Percentiles rank a stretch among this genome's conserved stretches.
Evolutionary conservation across 805 yeast genomes (phyloP).

Genomic region (Metschnikowia sp.): DNA sequence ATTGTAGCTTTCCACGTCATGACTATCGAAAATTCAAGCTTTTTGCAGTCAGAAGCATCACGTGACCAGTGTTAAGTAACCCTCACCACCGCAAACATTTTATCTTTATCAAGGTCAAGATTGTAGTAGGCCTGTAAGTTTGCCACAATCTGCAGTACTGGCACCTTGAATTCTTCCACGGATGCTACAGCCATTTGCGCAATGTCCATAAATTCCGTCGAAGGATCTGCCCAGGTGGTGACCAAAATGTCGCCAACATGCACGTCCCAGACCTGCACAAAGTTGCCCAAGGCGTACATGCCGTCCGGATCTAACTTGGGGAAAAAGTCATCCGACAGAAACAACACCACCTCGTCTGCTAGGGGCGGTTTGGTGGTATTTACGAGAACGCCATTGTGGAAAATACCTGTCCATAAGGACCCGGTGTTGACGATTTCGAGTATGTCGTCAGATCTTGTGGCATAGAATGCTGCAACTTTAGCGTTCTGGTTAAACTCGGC

Average conservation of each 20-base stretch:
- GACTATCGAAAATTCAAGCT: too few relatives aligned
- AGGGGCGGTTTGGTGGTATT: background rate
- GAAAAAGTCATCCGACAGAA: constrained; percentile 1
- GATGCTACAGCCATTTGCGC: constrained; percentile 5
- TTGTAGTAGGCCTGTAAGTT: constrained; percentile 2
- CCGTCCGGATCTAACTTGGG: background rate
- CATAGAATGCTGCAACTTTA: background rate
- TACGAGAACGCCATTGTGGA: background rate
- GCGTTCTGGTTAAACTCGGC: background rate
- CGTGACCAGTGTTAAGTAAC: background rate
- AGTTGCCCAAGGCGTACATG: background rate
- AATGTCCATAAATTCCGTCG: background rate
- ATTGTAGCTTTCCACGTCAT: too few relatives aligned
- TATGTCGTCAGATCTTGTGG: background rate
- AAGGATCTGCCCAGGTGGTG: background rate
- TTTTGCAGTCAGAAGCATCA: too few relatives aligned
- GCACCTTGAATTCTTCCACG: background rate
- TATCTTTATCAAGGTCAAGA: background rate
- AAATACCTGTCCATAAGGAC: constrained; percentile 2
- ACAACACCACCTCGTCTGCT: background rate
- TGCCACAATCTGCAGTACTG: background rate
- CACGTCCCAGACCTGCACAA: background rate
- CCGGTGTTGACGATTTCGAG: constrained; percentile 3
- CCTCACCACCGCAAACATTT: background rate
- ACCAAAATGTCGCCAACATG: constrained; percentile 1